phyloP scores from a whole-genome alignment of 257 asterid genomes.

The Pogostemon cablin region DNA sequence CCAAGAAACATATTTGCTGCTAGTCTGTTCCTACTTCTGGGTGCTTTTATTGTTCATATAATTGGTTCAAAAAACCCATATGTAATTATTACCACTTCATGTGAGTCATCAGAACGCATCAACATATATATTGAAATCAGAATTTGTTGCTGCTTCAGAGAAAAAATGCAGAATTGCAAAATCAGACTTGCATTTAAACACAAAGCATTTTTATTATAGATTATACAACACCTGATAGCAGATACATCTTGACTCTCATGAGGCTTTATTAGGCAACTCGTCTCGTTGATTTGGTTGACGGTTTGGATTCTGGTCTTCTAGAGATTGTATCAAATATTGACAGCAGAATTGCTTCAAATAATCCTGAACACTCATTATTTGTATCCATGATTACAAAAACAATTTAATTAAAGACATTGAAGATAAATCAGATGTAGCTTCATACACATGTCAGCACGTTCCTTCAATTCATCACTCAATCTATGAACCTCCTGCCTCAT shows the following conservation, averaged over 20 bases:
- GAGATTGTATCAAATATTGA: constrained; percentile 14
- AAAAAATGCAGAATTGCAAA: constrained; percentile 42
- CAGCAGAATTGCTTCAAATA: constrained; percentile 25
- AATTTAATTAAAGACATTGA: not conserved
- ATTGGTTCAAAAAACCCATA: no score
- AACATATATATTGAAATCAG: constrained; percentile 54
- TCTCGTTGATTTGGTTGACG: not conserved
- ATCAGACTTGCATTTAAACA: constrained; percentile 26
- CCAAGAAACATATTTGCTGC: no score
- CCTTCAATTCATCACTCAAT: constrained; percentile 17
- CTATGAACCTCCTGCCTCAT: constrained; percentile 13
- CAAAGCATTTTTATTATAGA: constrained; percentile 1
- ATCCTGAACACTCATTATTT: constrained; percentile 22
- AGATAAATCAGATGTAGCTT: not conserved
- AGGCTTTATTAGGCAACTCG: constrained; percentile 18
- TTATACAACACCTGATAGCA: not conserved
- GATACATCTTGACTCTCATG: constrained; percentile 13
- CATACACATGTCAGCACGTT: not conserved
- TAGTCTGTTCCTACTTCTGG: not conserved
- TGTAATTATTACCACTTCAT: constrained; percentile 39
- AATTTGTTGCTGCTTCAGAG: constrained; percentile 45
- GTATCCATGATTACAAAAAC: not conserved
- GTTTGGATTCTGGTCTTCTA: constrained; percentile 34
- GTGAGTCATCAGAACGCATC: constrained; percentile 51
- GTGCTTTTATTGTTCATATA: not conserved